These are phyloP conservation scores for Arbutus unedo DNA, from an alignment of 148 eudicot genomes.

Conservation along the genomic window DNA sequence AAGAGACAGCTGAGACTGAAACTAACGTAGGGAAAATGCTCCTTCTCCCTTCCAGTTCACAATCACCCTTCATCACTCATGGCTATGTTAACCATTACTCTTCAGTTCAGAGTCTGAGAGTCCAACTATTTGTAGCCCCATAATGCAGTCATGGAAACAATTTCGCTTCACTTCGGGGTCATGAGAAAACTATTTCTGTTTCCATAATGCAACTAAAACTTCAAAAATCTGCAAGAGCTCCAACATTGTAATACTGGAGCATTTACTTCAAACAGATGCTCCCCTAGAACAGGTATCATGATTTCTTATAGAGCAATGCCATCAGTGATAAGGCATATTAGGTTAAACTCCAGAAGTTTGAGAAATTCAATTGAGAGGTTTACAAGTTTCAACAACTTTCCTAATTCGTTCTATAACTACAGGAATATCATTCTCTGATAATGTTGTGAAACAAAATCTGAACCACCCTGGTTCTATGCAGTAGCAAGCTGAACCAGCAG, in stretches of 20 bases:
- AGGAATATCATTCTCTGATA: conserved; percentile 57
- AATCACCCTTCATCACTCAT: neutral
- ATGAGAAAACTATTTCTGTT: neutral
- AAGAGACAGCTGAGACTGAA: conserved; percentile 43
- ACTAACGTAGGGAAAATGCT: conserved; percentile 19
- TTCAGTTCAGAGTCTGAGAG: neutral
- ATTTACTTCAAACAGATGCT: neutral
- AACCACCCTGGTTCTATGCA: conserved; percentile 85
- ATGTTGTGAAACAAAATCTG: conserved; percentile 56
- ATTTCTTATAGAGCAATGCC: neutral
- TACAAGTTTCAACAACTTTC: conserved; percentile 48
- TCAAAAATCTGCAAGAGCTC: conserved; percentile 10
- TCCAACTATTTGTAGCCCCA: neutral
- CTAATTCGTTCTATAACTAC: conserved; percentile 59
- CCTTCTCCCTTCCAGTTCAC: neutral
- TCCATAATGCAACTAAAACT: neutral
- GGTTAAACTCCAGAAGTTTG: neutral
- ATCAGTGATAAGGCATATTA: neutral
- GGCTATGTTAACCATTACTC: neutral
- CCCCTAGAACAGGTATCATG: neutral
- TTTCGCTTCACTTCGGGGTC: neutral
- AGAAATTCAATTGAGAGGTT: conserved; percentile 23
- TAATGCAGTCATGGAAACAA: neutral
- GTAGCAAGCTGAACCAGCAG: conserved; percentile 32
- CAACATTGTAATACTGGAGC: conserved; percentile 3